Evolutionary conservation across 257 asterid genomes (phyloP).

Genomic region (Salvia hispanica): DNA sequence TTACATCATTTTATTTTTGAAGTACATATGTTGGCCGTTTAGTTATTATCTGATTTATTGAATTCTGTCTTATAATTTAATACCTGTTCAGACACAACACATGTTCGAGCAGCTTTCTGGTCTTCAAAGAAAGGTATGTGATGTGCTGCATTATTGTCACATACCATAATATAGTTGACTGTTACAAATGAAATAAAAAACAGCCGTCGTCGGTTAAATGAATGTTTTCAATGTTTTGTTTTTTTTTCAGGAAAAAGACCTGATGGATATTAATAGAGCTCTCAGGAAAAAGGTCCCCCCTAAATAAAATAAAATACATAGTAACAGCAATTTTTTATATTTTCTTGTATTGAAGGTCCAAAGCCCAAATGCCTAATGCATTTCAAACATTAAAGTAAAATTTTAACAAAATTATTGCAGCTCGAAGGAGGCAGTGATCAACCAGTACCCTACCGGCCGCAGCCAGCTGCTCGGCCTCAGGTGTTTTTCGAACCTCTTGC

Average conservation of each 20-base stretch:
- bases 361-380: no score
- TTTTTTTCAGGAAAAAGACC: conserved; percentile 31
- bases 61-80: neutral
- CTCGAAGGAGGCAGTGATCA: conserved; percentile 18
- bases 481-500: conserved; percentile 33
- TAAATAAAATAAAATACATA: neutral
- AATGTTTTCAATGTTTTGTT: neutral
- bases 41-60: conserved; percentile 12
- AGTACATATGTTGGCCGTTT: neutral
- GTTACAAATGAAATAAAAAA: neutral
- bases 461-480: neutral
- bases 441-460: neutral
- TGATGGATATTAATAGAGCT: conserved; percentile 34
- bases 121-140: conserved; percentile 35
- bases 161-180: conserved; percentile 6
- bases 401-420: neutral
- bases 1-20: neutral
- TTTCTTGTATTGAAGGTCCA: no score
- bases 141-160: conserved; percentile 18
- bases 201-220: neutral
- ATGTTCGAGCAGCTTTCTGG: conserved; percentile 36
- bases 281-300: conserved; percentile 28
- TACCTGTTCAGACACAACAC: conserved; percentile 32
- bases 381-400: neutral
- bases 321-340: no score